Evolutionary conservation across 2,329 filamentous ascomycete species (phyloP).

Genomic region (Cordyceps farinosa): DNA sequence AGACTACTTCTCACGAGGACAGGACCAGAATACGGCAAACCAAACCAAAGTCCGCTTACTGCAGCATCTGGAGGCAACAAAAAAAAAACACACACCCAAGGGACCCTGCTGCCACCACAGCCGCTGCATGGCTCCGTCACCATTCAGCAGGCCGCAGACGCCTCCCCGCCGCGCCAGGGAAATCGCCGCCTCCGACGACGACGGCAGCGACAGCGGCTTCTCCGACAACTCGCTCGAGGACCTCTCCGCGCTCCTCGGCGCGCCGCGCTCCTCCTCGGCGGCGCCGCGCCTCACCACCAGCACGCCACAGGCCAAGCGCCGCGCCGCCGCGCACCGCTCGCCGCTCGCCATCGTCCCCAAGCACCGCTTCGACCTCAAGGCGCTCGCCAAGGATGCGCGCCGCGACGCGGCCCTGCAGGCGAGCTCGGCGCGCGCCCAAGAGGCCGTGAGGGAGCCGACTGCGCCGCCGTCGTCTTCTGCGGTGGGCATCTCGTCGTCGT

Average conservation of each 20-base stretch:
- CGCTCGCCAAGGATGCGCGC: constrained; percentile 56
- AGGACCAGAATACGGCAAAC: too few species aligned
- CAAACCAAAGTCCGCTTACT: neutral
- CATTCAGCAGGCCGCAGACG: constrained; percentile 43
- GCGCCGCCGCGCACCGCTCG: constrained; percentile 38
- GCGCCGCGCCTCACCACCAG: constrained; percentile 17
- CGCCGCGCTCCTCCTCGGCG: constrained; percentile 21
- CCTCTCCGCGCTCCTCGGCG: constrained; percentile 36
- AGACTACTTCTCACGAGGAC: neutral
- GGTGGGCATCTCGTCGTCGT: neutral
- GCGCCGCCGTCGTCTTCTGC: constrained; percentile 12
- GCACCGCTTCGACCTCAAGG: constrained; percentile 62
- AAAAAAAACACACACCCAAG: neutral
- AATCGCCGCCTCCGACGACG: constrained; percentile 70
- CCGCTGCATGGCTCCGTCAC: constrained; percentile 16
- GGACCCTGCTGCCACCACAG: neutral
- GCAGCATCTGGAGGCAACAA: neutral
- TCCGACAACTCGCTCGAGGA: constrained; percentile 59
- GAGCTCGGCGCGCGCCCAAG: constrained; percentile 45
- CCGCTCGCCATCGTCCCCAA: constrained; percentile 50
- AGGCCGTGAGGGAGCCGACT: constrained; percentile 25
- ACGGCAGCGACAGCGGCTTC: constrained; percentile 52
- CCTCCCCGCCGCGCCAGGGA: constrained; percentile 29
- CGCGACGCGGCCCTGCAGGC: constrained; percentile 58
- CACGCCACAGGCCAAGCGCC: constrained; percentile 32